A percentile compares a stretch with the other conserved stretches of the same genome.
Evolutionary conservation across 2,329 filamentous ascomycete genomes (phyloP).

Genomic region (Stromatinia cepivora): DNA sequence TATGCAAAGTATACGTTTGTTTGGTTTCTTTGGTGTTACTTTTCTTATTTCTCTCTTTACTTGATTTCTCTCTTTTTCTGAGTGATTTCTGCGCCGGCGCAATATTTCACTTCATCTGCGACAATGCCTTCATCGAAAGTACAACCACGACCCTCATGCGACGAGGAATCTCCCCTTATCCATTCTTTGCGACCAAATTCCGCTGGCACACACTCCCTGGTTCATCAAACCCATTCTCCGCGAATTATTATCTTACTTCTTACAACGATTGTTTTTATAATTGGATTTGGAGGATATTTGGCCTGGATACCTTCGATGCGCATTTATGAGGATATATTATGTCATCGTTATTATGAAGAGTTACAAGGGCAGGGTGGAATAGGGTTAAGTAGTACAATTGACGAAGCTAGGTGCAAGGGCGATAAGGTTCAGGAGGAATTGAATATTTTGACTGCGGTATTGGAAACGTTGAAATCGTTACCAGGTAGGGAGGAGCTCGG

Average conservation of each 20-base stretch:
- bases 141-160: constrained; percentile 4
- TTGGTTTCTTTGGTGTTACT: neutral
- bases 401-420: constrained; percentile 44
- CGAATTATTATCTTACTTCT: constrained; percentile 41
- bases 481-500: constrained; percentile 34
- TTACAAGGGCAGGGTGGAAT: constrained; percentile 32
- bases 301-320: constrained; percentile 42
- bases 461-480: constrained; percentile 39
- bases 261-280: constrained; percentile 40
- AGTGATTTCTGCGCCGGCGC: constrained; percentile 12
- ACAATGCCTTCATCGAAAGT: constrained; percentile 11
- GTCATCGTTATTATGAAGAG: constrained; percentile 43
- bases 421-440: constrained; percentile 43
- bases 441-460: constrained; percentile 42
- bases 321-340: constrained; percentile 45
- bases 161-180: constrained; percentile 24
- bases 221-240: constrained; percentile 30
- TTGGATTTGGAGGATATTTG: constrained; percentile 38
- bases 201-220: neutral
- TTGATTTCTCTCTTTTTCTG: neutral
- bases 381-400: constrained; percentile 36
- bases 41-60: neutral
- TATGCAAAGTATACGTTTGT: neutral
- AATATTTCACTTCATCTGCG: neutral
- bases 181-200: constrained; percentile 3